phyloP scores from a whole-genome alignment of 768 basidiomycete species.

The Myochromella boudieri region DNA sequence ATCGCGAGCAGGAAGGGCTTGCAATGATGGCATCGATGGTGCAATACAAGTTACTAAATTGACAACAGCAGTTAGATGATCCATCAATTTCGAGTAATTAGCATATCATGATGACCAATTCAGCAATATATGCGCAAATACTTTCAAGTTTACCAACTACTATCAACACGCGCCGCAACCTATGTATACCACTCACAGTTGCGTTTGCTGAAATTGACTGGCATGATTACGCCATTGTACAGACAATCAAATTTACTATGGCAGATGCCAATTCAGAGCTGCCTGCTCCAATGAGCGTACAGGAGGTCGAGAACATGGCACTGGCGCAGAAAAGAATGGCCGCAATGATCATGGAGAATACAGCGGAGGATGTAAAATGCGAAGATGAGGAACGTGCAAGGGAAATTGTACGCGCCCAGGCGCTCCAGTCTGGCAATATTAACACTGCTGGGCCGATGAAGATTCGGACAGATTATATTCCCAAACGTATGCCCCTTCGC shows the following conservation, averaged over 20 bases:
- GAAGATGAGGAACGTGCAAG: slow-evolving; percentile 71
- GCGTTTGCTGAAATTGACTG: slow-evolving; percentile 98
- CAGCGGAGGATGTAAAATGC: slow-evolving; percentile 75
- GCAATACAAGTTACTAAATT: too few species aligned
- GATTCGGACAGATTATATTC: slow-evolving; percentile 94
- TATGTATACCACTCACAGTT: slow-evolving; percentile 37
- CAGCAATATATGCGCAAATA: too few species aligned
- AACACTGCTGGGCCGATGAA: slow-evolving; percentile 84
- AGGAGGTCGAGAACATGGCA: slow-evolving; percentile 95
- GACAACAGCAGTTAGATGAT: too few species aligned
- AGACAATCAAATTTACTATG: slow-evolving; percentile 95
- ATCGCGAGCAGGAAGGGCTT: too few species aligned
- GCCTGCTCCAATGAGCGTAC: slow-evolving; percentile 96
- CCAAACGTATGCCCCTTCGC: slow-evolving; percentile 65
- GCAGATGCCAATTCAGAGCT: slow-evolving; percentile 90
- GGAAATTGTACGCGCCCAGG: slow-evolving; percentile 75
- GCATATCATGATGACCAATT: too few species aligned
- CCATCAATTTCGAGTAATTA: too few species aligned
- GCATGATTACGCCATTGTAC: slow-evolving; percentile 98
- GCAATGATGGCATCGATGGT: too few species aligned
- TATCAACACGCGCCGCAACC: too few species aligned
- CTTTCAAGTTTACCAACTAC: too few species aligned
- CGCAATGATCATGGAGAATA: slow-evolving; percentile 96
- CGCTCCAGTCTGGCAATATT: slow-evolving; percentile 73
- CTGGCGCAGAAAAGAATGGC: slow-evolving; percentile 97